Conservation (phyloP, 2,329 filamentous ascomycete species). For the Balansia obtecta region DNA sequence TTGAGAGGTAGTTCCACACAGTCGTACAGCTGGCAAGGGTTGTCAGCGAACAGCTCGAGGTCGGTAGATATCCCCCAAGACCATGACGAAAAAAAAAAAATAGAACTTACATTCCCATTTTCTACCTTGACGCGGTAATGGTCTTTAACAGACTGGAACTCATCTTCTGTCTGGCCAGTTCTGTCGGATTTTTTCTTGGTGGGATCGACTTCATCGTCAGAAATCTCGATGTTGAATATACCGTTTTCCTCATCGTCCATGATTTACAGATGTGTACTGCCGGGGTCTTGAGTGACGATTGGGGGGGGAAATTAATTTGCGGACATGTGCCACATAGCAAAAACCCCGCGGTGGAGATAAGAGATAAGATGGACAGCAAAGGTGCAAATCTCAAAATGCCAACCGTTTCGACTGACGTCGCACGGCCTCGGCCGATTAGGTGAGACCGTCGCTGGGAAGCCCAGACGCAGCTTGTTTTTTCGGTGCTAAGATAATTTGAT, state of each 20-base stretch:
- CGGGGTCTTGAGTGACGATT: too few species aligned
- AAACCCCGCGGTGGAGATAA: too few species aligned
- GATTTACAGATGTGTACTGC: not conserved
- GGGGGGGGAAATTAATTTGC: too few species aligned
- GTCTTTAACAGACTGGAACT: constrained; percentile 33
- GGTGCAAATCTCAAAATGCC: too few species aligned
- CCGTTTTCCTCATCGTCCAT: constrained; percentile 19
- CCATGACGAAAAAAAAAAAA: not conserved
- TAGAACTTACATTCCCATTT: constrained; percentile 37
- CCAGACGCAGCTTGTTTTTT: too few species aligned
- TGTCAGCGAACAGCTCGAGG: not conserved
- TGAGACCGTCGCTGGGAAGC: too few species aligned
- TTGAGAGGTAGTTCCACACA: constrained; percentile 29
- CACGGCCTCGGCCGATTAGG: too few species aligned
- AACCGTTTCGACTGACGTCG: too few species aligned
- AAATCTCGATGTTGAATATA: constrained; percentile 19
- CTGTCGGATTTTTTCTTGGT: constrained; percentile 14
- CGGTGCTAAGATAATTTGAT: too few species aligned
- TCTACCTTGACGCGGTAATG: constrained; percentile 37
- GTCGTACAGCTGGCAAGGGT: constrained; percentile 28
- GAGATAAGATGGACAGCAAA: too few species aligned
- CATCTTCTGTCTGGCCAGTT: constrained; percentile 35
- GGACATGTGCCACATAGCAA: too few species aligned
- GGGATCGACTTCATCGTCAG: constrained; percentile 17
- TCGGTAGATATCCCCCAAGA: not conserved